phyloP scores from a whole-genome alignment of 2,329 filamentous ascomycete species.

The Diatrype stigma region DNA sequence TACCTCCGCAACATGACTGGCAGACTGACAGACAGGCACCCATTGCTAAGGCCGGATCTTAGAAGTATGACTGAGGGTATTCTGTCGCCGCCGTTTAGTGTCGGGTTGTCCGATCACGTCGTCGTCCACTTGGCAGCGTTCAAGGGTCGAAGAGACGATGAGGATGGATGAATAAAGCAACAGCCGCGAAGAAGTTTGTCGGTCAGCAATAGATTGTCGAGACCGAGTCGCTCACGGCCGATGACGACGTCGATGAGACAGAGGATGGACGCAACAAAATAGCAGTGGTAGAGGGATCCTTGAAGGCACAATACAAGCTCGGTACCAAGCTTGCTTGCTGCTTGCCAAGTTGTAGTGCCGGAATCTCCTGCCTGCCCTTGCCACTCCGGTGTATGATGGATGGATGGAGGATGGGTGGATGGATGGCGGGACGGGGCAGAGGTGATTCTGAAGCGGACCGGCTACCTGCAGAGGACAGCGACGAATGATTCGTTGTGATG shows the following conservation, averaged over 20 bases:
- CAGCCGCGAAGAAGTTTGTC: no score
- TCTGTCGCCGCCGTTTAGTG: background rate
- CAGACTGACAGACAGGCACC: slow-evolving; percentile 32
- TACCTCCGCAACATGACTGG: slow-evolving; percentile 34
- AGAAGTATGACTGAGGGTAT: slow-evolving; percentile 4
- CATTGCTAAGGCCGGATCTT: slow-evolving; percentile 22
- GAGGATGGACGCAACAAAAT: no score
- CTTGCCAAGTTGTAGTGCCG: background rate
- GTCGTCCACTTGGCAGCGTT: background rate
- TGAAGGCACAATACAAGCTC: background rate
- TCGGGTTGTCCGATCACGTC: background rate
- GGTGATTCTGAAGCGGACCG: background rate
- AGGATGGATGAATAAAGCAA: no score
- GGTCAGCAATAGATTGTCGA: no score
- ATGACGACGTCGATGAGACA: no score
- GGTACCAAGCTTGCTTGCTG: background rate
- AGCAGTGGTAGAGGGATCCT: no score
- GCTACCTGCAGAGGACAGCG: background rate
- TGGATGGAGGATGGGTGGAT: background rate
- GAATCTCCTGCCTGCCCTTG: background rate
- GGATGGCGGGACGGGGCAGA: background rate
- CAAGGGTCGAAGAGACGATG: background rate
- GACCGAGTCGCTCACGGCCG: no score
- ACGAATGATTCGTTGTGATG: background rate
- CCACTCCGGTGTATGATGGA: background rate